Conservation (phyloP, 805 yeast genomes). For the Metschnikowia orientalis region DNA sequence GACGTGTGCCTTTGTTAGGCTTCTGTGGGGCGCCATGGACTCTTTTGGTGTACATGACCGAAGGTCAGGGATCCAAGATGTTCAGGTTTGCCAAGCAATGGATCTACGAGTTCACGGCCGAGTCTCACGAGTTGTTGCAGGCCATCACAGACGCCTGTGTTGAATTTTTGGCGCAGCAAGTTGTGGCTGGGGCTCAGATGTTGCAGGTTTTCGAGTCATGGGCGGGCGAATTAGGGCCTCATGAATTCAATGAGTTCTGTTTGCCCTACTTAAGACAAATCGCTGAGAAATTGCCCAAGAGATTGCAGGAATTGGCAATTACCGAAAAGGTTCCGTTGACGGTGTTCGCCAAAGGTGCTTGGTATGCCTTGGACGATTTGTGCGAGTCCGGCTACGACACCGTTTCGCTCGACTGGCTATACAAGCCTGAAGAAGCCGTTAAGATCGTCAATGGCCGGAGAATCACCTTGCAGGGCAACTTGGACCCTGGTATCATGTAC, state of each 20-base stretch:
- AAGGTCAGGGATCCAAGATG: slow-evolving; percentile 93
- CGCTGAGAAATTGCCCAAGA: slow-evolving; percentile 57
- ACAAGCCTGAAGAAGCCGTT: slow-evolving; percentile 81
- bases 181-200: slow-evolving; percentile 97
- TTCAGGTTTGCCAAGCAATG: slow-evolving; percentile 90
- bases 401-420: slow-evolving; percentile 92
- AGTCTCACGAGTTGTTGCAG: slow-evolving; percentile 65
- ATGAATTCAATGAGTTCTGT: slow-evolving; percentile 82
- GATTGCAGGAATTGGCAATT: slow-evolving; percentile 69
- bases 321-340: slow-evolving; percentile 76
- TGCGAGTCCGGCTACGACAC: slow-evolving; percentile 78
- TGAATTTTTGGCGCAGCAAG: slow-evolving; percentile 91
- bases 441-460: slow-evolving; percentile 63
- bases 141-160: slow-evolving; percentile 82
- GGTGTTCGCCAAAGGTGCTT: slow-evolving; percentile 92
- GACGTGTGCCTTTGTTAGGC: slow-evolving; percentile 91
- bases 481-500: slow-evolving; percentile 93
- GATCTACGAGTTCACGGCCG: slow-evolving; percentile 77
- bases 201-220: slow-evolving; percentile 94
- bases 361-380: slow-evolving; percentile 89
- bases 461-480: slow-evolving; percentile 86
- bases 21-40: slow-evolving; percentile 99
- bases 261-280: slow-evolving; percentile 84
- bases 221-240: slow-evolving; percentile 95
- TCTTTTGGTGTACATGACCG: slow-evolving; percentile 91